Conservation (phyloP, 2,329 filamentous ascomycete species). For the Domatiomyces globalis region DNA sequence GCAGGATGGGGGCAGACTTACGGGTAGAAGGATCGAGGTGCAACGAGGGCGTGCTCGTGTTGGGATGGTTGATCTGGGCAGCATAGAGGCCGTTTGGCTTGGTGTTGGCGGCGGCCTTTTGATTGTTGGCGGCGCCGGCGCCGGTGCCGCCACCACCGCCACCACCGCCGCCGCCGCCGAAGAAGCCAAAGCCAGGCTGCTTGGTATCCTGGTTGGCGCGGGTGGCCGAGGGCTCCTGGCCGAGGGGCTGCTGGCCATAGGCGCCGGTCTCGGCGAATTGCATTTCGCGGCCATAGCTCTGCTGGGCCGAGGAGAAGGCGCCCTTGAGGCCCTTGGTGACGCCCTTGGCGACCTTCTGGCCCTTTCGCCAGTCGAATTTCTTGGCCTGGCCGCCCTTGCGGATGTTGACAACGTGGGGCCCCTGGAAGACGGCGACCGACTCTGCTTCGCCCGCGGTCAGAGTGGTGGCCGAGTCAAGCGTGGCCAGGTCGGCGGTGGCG, state of each 20-base stretch:
- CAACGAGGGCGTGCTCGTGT: slow-evolving; percentile 30
- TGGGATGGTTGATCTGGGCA: slow-evolving; percentile 30
- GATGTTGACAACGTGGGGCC: slow-evolving; percentile 90
- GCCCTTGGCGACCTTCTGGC: slow-evolving; percentile 84
- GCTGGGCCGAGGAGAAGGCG: slow-evolving; percentile 58
- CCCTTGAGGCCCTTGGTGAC: slow-evolving; percentile 89
- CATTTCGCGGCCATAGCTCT: slow-evolving; percentile 30
- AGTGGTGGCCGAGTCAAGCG: slow-evolving; percentile 46
- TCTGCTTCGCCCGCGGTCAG: slow-evolving; percentile 54
- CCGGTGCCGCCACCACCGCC: no score
- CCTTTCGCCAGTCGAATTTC: slow-evolving; percentile 99
- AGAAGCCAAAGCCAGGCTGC: slow-evolving; percentile 57
- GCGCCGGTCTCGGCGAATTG: slow-evolving; percentile 52
- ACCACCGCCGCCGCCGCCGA: slow-evolving; percentile 27
- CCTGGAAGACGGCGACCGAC: slow-evolving; percentile 44
- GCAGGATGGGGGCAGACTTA: slow-evolving; percentile 20
- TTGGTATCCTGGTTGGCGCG: slow-evolving; percentile 24
- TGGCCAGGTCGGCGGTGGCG: slow-evolving; percentile 32
- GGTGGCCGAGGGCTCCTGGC: slow-evolving; percentile 13
- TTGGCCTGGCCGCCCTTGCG: slow-evolving; percentile 73
- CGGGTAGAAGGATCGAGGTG: slow-evolving; percentile 26
- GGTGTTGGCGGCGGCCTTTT: slow-evolving; percentile 24
- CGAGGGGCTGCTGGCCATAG: slow-evolving; percentile 42
- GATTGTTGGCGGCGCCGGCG: slow-evolving; percentile 25
- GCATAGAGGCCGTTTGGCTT: slow-evolving; percentile 20